Evolutionary conservation across 1,284 basidiomycete genomes (phyloP).

Genomic region (Irpex sp.): DNA sequence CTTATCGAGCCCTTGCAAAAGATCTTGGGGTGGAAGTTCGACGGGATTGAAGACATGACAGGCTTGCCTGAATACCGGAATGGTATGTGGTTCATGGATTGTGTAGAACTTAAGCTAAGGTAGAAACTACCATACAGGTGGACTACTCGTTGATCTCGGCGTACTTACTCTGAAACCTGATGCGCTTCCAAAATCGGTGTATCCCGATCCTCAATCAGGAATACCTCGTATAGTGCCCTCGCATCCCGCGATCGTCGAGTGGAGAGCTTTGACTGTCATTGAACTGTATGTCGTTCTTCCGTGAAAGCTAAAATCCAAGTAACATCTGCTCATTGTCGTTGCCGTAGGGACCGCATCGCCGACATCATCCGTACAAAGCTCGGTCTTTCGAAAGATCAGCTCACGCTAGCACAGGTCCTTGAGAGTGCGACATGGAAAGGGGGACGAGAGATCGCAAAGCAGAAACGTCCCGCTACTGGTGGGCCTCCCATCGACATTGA

Average conservation of each 20-base stretch:
- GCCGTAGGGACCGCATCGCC: slow-evolving; percentile 74
- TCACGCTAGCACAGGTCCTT: slow-evolving; percentile 82
- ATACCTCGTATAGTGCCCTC: slow-evolving; percentile 67
- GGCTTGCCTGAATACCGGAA: slow-evolving; percentile 90
- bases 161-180: slow-evolving; percentile 63
- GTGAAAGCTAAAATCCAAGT: background rate
- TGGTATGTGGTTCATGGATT: slow-evolving; percentile 38
- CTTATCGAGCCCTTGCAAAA: slow-evolving; percentile 81
- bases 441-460: slow-evolving; percentile 85
- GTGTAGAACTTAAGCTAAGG: background rate
- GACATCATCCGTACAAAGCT: slow-evolving; percentile 64
- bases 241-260: slow-evolving; percentile 91
- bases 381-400: slow-evolving; percentile 41
- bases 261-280: slow-evolving; percentile 93
- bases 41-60: slow-evolving; percentile 75
- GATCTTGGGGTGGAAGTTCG: slow-evolving; percentile 74
- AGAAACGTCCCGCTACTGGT: slow-evolving; percentile 67
- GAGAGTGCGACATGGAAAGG: slow-evolving; percentile 97
- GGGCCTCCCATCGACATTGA: slow-evolving; percentile 88
- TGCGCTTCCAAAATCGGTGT: slow-evolving; percentile 38
- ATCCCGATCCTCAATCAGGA: slow-evolving; percentile 42
- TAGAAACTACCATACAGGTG: slow-evolving; percentile 46
- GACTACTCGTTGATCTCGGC: slow-evolving; percentile 83
- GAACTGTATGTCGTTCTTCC: slow-evolving; percentile 59
- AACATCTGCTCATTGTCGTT: background rate